Evolutionary conservation across 2,329 filamentous ascomycete species (phyloP).

Genomic region (Colletotrichum sp.): DNA sequence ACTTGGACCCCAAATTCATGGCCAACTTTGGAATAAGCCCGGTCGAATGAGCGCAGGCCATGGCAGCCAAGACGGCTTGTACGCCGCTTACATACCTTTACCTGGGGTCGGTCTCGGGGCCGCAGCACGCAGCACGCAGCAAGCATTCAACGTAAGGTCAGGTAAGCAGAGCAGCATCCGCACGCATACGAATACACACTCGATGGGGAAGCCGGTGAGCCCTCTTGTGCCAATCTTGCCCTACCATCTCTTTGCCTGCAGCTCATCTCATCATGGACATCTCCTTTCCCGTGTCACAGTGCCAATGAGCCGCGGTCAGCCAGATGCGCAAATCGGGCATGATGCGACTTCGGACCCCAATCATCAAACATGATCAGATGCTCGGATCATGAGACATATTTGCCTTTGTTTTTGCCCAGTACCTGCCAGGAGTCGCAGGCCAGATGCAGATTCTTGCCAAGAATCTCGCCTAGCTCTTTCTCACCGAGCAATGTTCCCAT

Average conservation of each 20-base stretch:
- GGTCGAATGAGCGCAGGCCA: background rate
- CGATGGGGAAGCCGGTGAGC: background rate
- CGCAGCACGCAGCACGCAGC: background rate
- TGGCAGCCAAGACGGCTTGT: constrained; percentile 5
- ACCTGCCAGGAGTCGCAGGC: background rate
- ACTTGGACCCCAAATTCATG: background rate
- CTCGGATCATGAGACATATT: background rate
- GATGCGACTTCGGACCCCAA: background rate
- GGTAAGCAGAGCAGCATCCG: background rate
- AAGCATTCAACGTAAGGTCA: background rate
- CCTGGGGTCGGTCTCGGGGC: background rate
- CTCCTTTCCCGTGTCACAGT: background rate
- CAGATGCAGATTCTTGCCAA: background rate
- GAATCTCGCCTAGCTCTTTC: background rate
- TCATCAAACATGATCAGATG: background rate
- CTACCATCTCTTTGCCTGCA: background rate
- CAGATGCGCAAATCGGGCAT: background rate
- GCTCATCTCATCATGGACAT: background rate
- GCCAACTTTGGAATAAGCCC: background rate
- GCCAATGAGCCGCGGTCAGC: background rate
- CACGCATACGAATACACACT: background rate
- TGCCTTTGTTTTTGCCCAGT: background rate
- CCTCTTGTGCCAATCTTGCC: background rate
- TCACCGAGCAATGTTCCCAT: background rate
- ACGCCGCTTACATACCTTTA: background rate